Evolutionary conservation across 2,329 filamentous ascomycete species (phyloP), one percentile per base, ranked within the genome.

Genomic region (Dothistroma pini): DNA sequence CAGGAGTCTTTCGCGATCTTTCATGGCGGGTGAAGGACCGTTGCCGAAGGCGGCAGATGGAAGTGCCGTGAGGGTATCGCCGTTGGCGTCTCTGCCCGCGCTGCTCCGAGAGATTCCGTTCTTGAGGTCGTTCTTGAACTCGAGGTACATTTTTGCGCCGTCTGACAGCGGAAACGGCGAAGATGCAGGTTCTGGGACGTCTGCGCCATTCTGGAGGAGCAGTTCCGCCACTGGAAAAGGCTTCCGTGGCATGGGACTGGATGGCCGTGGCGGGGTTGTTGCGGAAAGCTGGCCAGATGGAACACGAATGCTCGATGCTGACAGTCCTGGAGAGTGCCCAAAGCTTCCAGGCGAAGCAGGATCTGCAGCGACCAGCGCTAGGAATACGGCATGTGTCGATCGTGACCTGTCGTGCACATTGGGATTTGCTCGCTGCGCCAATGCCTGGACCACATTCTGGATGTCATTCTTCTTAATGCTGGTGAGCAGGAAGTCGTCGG

Each of bases 401-500:
- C 95, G 86, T 44, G 92, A 95, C 65, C 88, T 90, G 74, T 99
- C 95, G 5, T 86, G 81, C 2, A 88, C 84, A 71, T 99, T 99
- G 14, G 93, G 90, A 70, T 93, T 96, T 14, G 91, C 95, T 63
- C 85, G 85, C 34, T 97, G 82, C 1, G 95, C 91, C 52, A 99
- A 82, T 3, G 90, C 93, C 70, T 97, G 96, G 29, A 99, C 84
- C 25, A 97, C 92, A 65, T 92, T 90, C 71, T 95, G 90, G 58
- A 99, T 91, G 72, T 99, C 93, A 75, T 97, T 97, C 77, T 88
- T 91, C 81, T 97, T 99, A 74, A 97, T 93, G 10, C 90, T 93
- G 5, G 93, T 92, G 44, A 99, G 80, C 6, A 99, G 83, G 0
- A 90, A 93, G 70, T 99, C 95, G 63, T 97, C 92, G 0, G 93